These are phyloP conservation scores for Colletotrichum sp. DNA, from an alignment of 2,329 filamentous ascomycete genomes.

Conservation along the genomic window DNA sequence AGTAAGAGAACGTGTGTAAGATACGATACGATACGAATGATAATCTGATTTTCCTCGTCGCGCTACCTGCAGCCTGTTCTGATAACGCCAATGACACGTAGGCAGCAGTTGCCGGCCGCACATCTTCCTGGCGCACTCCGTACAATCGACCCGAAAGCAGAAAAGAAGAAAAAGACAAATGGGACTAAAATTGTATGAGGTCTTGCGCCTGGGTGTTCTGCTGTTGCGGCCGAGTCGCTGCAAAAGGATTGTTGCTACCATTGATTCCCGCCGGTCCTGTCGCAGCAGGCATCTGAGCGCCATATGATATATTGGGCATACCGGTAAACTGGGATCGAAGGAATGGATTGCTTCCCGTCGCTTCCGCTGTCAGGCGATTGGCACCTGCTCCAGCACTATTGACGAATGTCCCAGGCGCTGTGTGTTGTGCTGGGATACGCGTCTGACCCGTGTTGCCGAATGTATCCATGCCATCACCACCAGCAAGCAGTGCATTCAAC, in stretches of 20 bases:
- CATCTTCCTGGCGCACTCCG: not conserved
- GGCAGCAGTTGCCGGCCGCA: not conserved
- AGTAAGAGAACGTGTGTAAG: not conserved
- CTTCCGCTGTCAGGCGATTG: constrained; percentile 70
- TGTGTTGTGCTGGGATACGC: constrained; percentile 95
- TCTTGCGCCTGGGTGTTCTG: constrained; percentile 57
- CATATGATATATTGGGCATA: constrained; percentile 66
- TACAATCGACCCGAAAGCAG: not conserved
- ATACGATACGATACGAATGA: not conserved
- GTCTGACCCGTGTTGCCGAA: constrained; percentile 97
- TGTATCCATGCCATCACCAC: constrained; percentile 93
- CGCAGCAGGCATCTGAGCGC: constrained; percentile 55
- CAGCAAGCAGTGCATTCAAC: constrained; percentile 85
- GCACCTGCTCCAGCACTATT: constrained; percentile 91
- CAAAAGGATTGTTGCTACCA: constrained; percentile 65
- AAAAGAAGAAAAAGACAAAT: not conserved
- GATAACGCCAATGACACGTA: not conserved
- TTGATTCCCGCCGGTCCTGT: constrained; percentile 63
- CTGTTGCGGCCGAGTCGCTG: constrained; percentile 54
- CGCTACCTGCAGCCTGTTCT: not conserved
- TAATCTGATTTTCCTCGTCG: not conserved
- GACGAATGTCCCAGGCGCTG: constrained; percentile 93
- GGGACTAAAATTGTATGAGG: constrained; percentile 65
- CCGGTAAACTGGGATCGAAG: constrained; percentile 84
- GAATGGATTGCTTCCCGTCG: constrained; percentile 90